phyloP scores from a whole-genome alignment of 2,329 filamentous ascomycete genomes.

The Colletotrichum musicola region DNA sequence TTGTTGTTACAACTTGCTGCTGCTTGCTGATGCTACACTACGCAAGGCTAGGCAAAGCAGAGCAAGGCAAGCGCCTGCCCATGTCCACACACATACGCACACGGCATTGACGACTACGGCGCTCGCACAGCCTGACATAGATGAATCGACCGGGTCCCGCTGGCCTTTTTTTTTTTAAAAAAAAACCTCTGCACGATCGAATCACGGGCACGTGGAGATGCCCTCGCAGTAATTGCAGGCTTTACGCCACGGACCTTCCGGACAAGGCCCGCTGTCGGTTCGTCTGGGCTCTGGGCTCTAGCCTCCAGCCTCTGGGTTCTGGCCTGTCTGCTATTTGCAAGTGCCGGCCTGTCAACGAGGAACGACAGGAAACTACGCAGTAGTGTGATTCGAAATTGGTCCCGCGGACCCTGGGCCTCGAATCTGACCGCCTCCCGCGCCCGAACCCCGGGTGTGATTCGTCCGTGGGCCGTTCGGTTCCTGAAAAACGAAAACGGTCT shows the following conservation, averaged over 20 bases:
- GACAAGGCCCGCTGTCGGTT: constrained; percentile 23
- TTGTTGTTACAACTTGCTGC: too few species aligned
- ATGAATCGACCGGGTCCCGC: constrained; percentile 18
- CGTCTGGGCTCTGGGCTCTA: background rate
- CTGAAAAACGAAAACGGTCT: background rate
- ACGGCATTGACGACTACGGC: constrained; percentile 36
- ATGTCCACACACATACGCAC: constrained; percentile 1
- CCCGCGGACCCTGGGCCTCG: constrained; percentile 8
- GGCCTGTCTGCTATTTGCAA: constrained; percentile 8
- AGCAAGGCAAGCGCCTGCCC: background rate
- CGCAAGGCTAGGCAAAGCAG: too few species aligned
- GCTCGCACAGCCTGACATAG: constrained; percentile 32
- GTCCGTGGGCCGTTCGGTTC: background rate
- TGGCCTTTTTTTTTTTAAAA: constrained; percentile 6
- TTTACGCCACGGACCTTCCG: constrained; percentile 23
- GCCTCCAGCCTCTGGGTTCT: background rate
- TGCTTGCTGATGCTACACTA: too few species aligned
- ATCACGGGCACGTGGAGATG: constrained; percentile 22
- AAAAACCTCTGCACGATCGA: constrained; percentile 21
- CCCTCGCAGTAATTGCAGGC: background rate
- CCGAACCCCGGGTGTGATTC: constrained; percentile 3
- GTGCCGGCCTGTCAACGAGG: constrained; percentile 30
- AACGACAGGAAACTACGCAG: constrained; percentile 15
- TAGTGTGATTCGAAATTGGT: constrained; percentile 5
- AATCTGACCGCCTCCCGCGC: constrained; percentile 17